Evolutionary conservation across 805 yeast species (phyloP).

Genomic region (Wickerhamomyces sydowiorum): DNA sequence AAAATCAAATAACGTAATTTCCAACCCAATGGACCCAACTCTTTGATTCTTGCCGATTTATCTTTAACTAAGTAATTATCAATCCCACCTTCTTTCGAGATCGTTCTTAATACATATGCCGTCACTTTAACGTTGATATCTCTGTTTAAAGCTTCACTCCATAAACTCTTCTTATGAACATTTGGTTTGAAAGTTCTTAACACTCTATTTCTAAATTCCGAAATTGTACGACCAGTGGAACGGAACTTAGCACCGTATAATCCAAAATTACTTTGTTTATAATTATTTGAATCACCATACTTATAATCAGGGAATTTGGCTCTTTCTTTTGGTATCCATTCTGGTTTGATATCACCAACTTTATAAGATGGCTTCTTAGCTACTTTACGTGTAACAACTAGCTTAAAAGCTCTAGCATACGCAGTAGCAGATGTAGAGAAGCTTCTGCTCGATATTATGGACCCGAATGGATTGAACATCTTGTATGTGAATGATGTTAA

Average conservation of each 20-base stretch:
- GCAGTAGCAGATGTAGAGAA: slow-evolving; percentile 12
- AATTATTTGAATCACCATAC: slow-evolving; percentile 72
- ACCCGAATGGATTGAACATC: slow-evolving; percentile 12
- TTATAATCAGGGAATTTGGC: slow-evolving; percentile 59
- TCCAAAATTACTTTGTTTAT: slow-evolving; percentile 83
- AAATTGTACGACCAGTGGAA: slow-evolving; percentile 68
- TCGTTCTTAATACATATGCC: slow-evolving; percentile 77
- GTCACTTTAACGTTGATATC: slow-evolving; percentile 55
- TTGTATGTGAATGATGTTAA: not conserved
- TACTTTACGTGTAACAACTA: slow-evolving; percentile 42
- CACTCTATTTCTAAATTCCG: slow-evolving; percentile 70
- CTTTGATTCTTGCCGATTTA: slow-evolving; percentile 84
- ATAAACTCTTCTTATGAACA: slow-evolving; percentile 64
- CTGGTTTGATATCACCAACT: slow-evolving; percentile 51
- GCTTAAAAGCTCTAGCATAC: slow-evolving; percentile 30
- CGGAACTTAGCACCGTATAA: slow-evolving; percentile 86
- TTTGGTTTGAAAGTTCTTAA: slow-evolving; percentile 82
- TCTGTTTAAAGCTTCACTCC: slow-evolving; percentile 74
- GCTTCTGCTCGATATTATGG: slow-evolving; percentile 7
- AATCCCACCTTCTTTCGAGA: slow-evolving; percentile 91
- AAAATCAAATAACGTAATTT: slow-evolving; percentile 72
- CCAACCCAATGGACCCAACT: slow-evolving; percentile 93
- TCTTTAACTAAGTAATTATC: slow-evolving; percentile 86
- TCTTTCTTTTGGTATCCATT: slow-evolving; percentile 36
- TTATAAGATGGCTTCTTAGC: slow-evolving; percentile 37